Evolutionary conservation across 306 rosid genomes (phyloP), one percentile per base, ranked within the genome.

Genomic region (Dryas drummondii): DNA sequence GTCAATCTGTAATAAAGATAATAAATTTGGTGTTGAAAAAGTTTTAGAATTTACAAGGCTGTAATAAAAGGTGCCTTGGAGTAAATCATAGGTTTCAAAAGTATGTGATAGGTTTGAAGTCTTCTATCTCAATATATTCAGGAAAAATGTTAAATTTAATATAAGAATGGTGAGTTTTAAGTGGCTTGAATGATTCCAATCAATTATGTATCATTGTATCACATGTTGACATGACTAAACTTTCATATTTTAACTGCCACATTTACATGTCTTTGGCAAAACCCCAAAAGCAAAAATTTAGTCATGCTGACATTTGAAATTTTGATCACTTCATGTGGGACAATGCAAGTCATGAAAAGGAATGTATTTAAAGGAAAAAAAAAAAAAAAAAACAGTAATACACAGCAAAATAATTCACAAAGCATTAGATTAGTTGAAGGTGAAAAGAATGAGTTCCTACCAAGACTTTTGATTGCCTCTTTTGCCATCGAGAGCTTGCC

Each of bases 401-500:
- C 37, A 10, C 50, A 26, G 54, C 10, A 8, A 22, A 55, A 48
- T 19, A 14, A 8, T 52, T 60, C 22, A 63, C 32, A 48, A 63
- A 17, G 17, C 14, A 22, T 44, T 10, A 71, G 27, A 52, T 53
- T 70, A 50, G 48, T 42, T 58, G 61, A 76, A 27, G 63, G 45
- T 53, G 32, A 68, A 2, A 51, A 68, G 26, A 2, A 75, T 57
- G 71, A 83, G 61, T 76, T 76, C 83, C 26, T 86, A 94, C 99
- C 92, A 90, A 74, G 78, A 92, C 96, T 79, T 85, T 89, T 69
- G 93, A 88, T 80, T 94, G 99, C 88, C 97, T 86, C 90, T 92
- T 92, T 60, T 92, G 93, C 99, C 99, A 94, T 32, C 99, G 80
- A 41, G 91, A 59, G 85, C 87, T 90, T 65, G 99, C 99, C 99